These are phyloP conservation scores for Candida nonsorbophila DNA, from an alignment of 805 yeast genomes.

Conservation along the genomic window DNA sequence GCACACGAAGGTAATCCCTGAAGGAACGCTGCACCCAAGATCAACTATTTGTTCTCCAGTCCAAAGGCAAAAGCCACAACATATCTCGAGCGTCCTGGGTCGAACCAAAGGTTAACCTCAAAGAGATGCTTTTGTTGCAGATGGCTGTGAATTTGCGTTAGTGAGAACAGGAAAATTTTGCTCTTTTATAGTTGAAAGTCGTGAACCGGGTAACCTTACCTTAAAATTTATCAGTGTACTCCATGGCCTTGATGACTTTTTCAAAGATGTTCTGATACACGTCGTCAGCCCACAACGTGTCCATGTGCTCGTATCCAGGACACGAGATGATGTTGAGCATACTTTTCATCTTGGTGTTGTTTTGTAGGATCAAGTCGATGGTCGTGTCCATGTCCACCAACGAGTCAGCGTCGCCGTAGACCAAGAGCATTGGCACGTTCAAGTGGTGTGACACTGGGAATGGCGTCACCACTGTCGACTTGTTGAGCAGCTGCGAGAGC, in stretches of 20 bases:
- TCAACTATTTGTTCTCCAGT: constrained; percentile 57
- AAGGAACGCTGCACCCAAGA: constrained; percentile 76
- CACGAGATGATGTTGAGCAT: constrained; percentile 16
- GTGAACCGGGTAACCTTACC: constrained; percentile 23
- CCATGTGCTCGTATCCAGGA: constrained; percentile 26
- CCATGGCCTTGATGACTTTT: constrained; percentile 12
- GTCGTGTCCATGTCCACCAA: constrained; percentile 24
- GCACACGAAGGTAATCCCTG: constrained; percentile 72
- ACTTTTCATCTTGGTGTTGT: constrained; percentile 16
- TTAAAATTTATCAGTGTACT: neutral
- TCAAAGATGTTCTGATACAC: constrained; percentile 21
- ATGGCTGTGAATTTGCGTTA: constrained; percentile 66
- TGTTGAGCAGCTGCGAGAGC: constrained; percentile 10
- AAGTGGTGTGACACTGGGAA: constrained; percentile 25
- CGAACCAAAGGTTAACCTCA: constrained; percentile 65
- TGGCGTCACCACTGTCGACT: constrained; percentile 17
- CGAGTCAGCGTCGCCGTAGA: constrained; percentile 24
- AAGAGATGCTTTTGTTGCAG: constrained; percentile 61
- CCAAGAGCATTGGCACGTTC: constrained; percentile 20
- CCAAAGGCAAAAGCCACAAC: constrained; percentile 45
- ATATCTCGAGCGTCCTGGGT: constrained; percentile 66
- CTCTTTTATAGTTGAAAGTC: constrained; percentile 10
- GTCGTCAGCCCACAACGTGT: constrained; percentile 22
- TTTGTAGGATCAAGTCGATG: constrained; percentile 15
- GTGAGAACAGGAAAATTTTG: constrained; percentile 8